Conservation (phyloP, 2,329 filamentous ascomycete species). For the Orbilia ellipsospora region DNA sequence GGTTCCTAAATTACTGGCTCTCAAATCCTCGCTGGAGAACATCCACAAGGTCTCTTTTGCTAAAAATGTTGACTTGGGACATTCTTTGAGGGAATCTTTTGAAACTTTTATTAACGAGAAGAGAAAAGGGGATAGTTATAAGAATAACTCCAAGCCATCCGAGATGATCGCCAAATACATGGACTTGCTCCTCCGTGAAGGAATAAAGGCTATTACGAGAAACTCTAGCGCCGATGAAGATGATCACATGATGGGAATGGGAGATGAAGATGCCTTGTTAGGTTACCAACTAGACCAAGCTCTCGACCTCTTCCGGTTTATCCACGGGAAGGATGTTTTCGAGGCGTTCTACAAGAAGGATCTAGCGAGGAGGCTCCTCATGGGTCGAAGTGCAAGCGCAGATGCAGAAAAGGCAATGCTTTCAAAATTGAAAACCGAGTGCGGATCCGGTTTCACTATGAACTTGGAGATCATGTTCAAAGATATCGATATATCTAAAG, state of each 20-base stretch:
- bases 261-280: conserved; percentile 90
- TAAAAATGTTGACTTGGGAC: conserved; percentile 79
- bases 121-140: conserved; percentile 78
- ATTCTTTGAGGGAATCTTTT: conserved; percentile 85
- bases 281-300: conserved; percentile 92
- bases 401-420: conserved; percentile 98
- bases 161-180: conserved; percentile 99
- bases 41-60: conserved; percentile 81
- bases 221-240: conserved; percentile 70
- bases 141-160: conserved; percentile 90
- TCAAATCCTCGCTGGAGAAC: conserved; percentile 81
- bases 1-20: conserved; percentile 81
- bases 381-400: conserved; percentile 91
- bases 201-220: conserved; percentile 78
- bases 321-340: conserved; percentile 96
- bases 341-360: conserved; percentile 99
- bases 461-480: conserved; percentile 99
- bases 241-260: conserved; percentile 71
- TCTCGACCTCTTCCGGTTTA: conserved; percentile 93
- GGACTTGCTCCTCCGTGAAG: conserved; percentile 86
- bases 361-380: conserved; percentile 85
- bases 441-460: conserved; percentile 91
- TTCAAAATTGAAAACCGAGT: conserved; percentile 75
- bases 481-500: conserved; percentile 90
- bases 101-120: conserved; percentile 90